phyloP scores from a whole-genome alignment of 2,329 filamentous ascomycete species.

The Aspergillus puulaauensis region DNA sequence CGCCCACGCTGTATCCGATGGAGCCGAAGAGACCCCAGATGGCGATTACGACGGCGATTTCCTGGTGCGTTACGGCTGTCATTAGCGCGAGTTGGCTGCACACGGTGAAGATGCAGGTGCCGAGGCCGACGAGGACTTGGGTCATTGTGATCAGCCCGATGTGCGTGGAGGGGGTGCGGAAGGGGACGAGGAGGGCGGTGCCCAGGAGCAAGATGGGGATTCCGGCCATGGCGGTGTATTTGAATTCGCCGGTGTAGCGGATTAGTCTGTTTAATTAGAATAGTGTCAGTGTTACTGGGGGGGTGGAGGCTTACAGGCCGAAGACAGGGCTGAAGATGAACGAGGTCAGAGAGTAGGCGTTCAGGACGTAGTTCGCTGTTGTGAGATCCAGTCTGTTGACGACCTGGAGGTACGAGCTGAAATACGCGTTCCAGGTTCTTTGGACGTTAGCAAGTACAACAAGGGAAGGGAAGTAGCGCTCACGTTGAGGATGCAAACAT shows the following conservation, averaged over 20 bases:
- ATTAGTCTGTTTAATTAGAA: slow-evolving; percentile 6
- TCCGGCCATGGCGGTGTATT: slow-evolving; percentile 19
- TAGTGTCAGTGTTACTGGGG: too few species aligned
- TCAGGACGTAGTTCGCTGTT: slow-evolving; percentile 24
- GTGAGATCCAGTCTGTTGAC: slow-evolving; percentile 21
- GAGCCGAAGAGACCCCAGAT: slow-evolving; percentile 22
- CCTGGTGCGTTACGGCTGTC: slow-evolving; percentile 22
- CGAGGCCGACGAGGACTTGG: slow-evolving; percentile 24
- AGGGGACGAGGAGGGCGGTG: slow-evolving; percentile 24
- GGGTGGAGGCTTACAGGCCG: slow-evolving; percentile 3
- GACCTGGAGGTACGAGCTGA: slow-evolving; percentile 27
- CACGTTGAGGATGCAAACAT: slow-evolving; percentile 15
- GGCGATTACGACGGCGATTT: slow-evolving; percentile 22
- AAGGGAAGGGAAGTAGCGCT: neutral
- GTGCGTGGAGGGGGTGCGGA: slow-evolving; percentile 19
- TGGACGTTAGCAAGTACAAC: neutral
- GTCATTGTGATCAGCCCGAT: slow-evolving; percentile 20
- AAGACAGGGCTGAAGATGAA: slow-evolving; percentile 22
- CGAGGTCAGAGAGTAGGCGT: slow-evolving; percentile 16
- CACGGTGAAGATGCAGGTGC: slow-evolving; percentile 21
- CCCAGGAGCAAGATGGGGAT: slow-evolving; percentile 22
- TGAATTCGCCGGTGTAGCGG: slow-evolving; percentile 19
- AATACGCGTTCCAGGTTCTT: slow-evolving; percentile 16
- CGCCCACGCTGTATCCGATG: slow-evolving; percentile 22
- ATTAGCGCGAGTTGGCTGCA: slow-evolving; percentile 23